Base-by-base conservation (phyloP, 23 red algal species). In the Pyropia yezoensis region DNA sequence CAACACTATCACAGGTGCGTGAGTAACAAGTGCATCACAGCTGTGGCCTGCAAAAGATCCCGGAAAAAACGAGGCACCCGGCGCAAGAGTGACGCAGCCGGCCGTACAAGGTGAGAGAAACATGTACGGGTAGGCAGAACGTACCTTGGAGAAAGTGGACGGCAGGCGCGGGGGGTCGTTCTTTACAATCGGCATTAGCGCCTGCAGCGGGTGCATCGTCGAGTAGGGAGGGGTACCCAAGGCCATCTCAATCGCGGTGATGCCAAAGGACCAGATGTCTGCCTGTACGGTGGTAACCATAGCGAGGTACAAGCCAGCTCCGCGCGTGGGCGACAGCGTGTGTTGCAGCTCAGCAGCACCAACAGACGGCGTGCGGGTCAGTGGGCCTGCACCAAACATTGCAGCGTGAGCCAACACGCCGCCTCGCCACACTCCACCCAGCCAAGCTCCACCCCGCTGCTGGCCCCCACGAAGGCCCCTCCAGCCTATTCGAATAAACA, bases 261-360 rank as follows among this genome's bases (percentile, higher is more conserved):
- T 98, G 23, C 94, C 94, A 18, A 80, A 66, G 13, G 94, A 98
- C 94, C 94, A 98, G 47, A 98, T 98, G 69, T 98, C 94, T 49
- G 94, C 84, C 69, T 74, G 59, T 27, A 47, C 39, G 30, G 39
- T 47, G 39, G 39, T 13, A 6, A 47, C 39, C 39, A 13, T 8
- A 15, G 23, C 4, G 14, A 13, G 24, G 23, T 21, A 3, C 23
- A 67, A 67, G 24, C 24, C 54, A 32, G 27, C 50, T 11, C 19
- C 27, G 15, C 30, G 49, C 1, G 19, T 49, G 62, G 18, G 39
- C 50, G n/a, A 3, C 24, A 26, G 27, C 27, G 57, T 6, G 24
- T 19, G 50, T 30, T 2, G 50, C 18, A 47, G 11, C 39, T 47
- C 39, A 47, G 9, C 39, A 47, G 39, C 39, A 47, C 39, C 39